Percentiles rank a stretch among this genome's conserved stretches.
These are phyloP conservation scores for Neofusicoccum umdonicola DNA, from an alignment of 2,329 filamentous ascomycete species.

Conservation along the genomic window DNA sequence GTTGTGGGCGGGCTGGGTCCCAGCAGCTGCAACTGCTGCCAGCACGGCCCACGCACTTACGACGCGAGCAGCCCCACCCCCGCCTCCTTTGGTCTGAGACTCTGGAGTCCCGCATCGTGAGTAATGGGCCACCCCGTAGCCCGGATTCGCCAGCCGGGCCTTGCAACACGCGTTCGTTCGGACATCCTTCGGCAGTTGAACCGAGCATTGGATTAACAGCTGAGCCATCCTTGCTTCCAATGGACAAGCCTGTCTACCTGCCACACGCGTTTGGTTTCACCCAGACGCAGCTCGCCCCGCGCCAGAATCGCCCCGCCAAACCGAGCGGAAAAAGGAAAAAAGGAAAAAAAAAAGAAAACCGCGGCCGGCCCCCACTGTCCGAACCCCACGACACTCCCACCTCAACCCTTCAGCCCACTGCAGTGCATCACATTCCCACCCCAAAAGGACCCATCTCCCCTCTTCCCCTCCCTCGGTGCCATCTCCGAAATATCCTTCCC, in stretches of 20 bases:
- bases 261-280: too few species aligned
- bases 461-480: background rate
- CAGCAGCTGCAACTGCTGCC: too few species aligned
- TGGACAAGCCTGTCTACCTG: too few species aligned
- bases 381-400: too few species aligned
- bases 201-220: too few species aligned
- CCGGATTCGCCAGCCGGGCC: background rate
- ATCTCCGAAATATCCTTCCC: background rate
- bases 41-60: background rate
- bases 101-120: background rate
- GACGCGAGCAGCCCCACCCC: background rate
- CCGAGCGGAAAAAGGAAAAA: too few species aligned
- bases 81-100: background rate
- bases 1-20: background rate
- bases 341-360: too few species aligned
- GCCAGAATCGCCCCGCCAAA: too few species aligned
- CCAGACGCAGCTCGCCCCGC: too few species aligned
- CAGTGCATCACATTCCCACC: background rate
- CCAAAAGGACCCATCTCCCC: background rate
- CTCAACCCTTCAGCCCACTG: background rate
- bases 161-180: background rate
- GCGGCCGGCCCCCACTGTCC: too few species aligned
- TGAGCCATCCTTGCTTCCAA: too few species aligned
- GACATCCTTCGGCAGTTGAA: background rate
- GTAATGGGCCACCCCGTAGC: background rate